Evolutionary conservation across 108 stramenopile genomes (phyloP), one percentile per base, ranked within the genome.

Genomic region (Discostella pseudostelligera): DNA sequence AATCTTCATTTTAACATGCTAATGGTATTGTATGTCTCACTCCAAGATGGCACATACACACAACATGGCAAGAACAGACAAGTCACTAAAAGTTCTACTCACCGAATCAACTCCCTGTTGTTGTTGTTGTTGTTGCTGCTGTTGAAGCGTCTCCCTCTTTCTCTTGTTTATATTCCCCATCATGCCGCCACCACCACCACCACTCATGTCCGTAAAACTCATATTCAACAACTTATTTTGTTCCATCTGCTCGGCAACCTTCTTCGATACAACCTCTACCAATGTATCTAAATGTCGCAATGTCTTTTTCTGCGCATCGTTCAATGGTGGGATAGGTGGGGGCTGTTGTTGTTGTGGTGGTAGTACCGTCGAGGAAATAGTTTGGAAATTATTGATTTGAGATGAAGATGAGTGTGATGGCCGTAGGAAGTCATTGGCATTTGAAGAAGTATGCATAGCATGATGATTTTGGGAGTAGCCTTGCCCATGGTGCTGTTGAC

Each of bases 41-140:
- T n/a, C n/a, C n/a, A n/a, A n/a, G n/a, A n/a, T n/a, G n/a, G n/a
- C n/a, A n/a, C n/a, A n/a, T n/a, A n/a, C n/a, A n/a, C n/a, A n/a
- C n/a, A n/a, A n/a, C n/a, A n/a, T n/a, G n/a, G n/a, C n/a, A n/a
- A n/a, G n/a, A n/a, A n/a, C n/a, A n/a, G n/a, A n/a, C n/a, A n/a
- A n/a, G n/a, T n/a, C n/a, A n/a, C n/a, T n/a, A n/a, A n/a, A 7
- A 17, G 21, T 46, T 17, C 46, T 46, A 59, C 69, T 60, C 50
- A 70, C 69, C 69, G 60, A 40, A 70, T 70, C 69, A 26, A 60
- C 42, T 44, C 39, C 40, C 24, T 48, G 59, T n/a, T 47, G 46
- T 1, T 57, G 59, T n/a, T n/a, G n/a, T n/a, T n/a, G n/a, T n/a
- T n/a, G n/a, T n/a, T n/a, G n/a, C n/a, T n/a, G n/a, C n/a, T n/a